A percentile compares a stretch with the other conserved stretches of the same genome.
These are phyloP conservation scores for Balansia obtecta DNA, from an alignment of 2,329 filamentous ascomycete genomes.

Conservation along the genomic window DNA sequence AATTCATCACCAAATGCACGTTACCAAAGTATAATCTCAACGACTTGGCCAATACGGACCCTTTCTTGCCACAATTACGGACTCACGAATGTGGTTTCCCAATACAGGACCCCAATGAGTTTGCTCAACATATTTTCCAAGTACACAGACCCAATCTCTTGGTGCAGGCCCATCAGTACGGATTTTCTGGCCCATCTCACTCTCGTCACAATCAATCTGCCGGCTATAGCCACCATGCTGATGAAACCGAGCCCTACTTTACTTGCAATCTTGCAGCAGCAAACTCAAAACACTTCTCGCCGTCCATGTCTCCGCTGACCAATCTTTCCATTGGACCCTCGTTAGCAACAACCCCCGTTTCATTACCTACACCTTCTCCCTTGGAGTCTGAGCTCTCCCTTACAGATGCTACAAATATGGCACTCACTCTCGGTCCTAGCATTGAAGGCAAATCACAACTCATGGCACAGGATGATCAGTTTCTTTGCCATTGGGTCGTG, in stretches of 20 bases:
- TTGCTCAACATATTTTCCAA: slow-evolving; percentile 18
- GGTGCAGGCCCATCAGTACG: slow-evolving; percentile 8
- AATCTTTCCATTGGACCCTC: slow-evolving; percentile 13
- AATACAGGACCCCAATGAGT: slow-evolving; percentile 15
- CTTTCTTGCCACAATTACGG: slow-evolving; percentile 9
- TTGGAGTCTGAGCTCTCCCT: slow-evolving; percentile 12
- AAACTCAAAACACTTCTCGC: slow-evolving; percentile 10
- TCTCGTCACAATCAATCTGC: neutral
- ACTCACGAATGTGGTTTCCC: slow-evolving; percentile 17
- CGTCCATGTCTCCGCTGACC: slow-evolving; percentile 13
- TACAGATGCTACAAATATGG: neutral
- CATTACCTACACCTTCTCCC: slow-evolving; percentile 11
- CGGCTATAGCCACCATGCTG: slow-evolving; percentile 1
- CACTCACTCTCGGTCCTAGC: neutral
- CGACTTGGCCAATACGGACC: slow-evolving; percentile 7
- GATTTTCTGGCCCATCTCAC: slow-evolving; percentile 1
- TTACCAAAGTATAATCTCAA: slow-evolving; percentile 13
- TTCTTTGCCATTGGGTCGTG: slow-evolving; percentile 21
- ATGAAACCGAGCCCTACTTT: slow-evolving; percentile 1
- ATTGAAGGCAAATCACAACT: slow-evolving; percentile 8
- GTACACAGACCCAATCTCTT: slow-evolving; percentile 12
- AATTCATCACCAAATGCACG: slow-evolving; percentile 15
- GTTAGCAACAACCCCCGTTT: slow-evolving; percentile 10
- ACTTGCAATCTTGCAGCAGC: neutral
- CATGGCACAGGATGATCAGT: slow-evolving; percentile 14